Evolutionary conservation across 164 flowering plant genomes (phyloP).

Genomic region (Annona cherimola): DNA sequence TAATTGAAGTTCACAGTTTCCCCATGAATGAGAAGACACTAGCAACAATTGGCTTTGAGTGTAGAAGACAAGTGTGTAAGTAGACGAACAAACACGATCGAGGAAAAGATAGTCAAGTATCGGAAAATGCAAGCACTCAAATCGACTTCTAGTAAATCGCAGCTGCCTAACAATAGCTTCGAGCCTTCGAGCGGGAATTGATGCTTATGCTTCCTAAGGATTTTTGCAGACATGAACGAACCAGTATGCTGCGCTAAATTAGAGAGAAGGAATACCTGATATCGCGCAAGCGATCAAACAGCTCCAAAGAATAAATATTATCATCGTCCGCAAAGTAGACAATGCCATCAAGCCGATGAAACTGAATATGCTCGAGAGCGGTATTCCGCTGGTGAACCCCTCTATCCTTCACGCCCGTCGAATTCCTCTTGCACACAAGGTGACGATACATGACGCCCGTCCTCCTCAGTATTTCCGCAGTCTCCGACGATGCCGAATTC

Average conservation of each 20-base stretch:
- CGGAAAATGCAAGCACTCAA: not conserved
- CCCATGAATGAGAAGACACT: not conserved
- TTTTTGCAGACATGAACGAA: too few relatives aligned
- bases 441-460: constrained; percentile 82
- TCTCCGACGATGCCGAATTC: constrained; percentile 51
- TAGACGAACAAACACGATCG: not conserved
- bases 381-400: constrained; percentile 81
- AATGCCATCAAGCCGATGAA: constrained; percentile 76
- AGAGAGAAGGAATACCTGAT: constrained; percentile 49
- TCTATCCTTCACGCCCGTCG: constrained; percentile 56
- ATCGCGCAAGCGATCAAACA: constrained; percentile 64
- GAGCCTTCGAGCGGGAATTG: too few relatives aligned
- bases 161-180: too few relatives aligned
- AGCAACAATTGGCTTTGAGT: not conserved
- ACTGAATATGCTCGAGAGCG: constrained; percentile 77
- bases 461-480: constrained; percentile 66
- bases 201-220: too few relatives aligned
- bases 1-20: not conserved
- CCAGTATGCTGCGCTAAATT: not conserved
- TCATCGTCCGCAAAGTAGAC: constrained; percentile 97
- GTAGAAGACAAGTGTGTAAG: not conserved
- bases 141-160: not conserved
- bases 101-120: not conserved
- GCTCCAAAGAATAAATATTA: constrained; percentile 71
- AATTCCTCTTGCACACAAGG: constrained; percentile 57